Percentiles rank a stretch among this genome's conserved stretches.
Evolutionary conservation across 2,329 filamentous ascomycete species (phyloP).

Genomic region (Tolypocladium paradoxum): DNA sequence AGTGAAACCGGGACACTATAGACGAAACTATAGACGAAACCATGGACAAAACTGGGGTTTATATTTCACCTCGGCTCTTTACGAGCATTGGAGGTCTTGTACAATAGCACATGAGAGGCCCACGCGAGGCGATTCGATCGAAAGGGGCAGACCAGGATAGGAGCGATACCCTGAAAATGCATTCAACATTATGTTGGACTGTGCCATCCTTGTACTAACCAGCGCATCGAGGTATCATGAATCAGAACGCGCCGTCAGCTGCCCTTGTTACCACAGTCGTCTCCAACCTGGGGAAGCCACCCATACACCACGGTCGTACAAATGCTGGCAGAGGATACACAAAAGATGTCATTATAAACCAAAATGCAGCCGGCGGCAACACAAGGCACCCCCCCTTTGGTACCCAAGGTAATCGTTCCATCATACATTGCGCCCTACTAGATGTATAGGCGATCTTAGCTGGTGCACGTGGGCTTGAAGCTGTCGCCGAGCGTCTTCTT

Average conservation of each 20-base stretch:
- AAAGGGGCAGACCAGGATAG: background rate
- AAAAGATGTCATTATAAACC: background rate
- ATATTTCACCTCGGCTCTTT: too few relatives aligned
- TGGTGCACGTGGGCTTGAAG: conserved; percentile 16
- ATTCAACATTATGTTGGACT: conserved; percentile 9
- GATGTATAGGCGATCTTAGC: background rate
- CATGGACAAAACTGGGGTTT: too few relatives aligned
- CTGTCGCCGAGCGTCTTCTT: conserved; percentile 14
- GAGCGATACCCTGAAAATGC: background rate
- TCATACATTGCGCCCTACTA: background rate
- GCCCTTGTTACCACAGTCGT: background rate
- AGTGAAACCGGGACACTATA: conserved; percentile 4
- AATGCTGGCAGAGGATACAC: background rate
- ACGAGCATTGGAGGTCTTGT: background rate
- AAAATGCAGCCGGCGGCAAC: background rate
- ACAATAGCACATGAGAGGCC: background rate
- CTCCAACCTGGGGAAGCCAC: background rate
- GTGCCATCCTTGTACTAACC: conserved; percentile 7
- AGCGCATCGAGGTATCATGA: conserved; percentile 20
- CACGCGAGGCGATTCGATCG: background rate
- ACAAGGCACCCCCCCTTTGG: background rate
- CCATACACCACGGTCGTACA: background rate
- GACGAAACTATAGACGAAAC: too few relatives aligned
- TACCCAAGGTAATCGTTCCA: background rate
- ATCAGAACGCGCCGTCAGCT: conserved; percentile 13